phyloP scores from a whole-genome alignment of 345 rosid species.

The Aethionema arabicum region DNA sequence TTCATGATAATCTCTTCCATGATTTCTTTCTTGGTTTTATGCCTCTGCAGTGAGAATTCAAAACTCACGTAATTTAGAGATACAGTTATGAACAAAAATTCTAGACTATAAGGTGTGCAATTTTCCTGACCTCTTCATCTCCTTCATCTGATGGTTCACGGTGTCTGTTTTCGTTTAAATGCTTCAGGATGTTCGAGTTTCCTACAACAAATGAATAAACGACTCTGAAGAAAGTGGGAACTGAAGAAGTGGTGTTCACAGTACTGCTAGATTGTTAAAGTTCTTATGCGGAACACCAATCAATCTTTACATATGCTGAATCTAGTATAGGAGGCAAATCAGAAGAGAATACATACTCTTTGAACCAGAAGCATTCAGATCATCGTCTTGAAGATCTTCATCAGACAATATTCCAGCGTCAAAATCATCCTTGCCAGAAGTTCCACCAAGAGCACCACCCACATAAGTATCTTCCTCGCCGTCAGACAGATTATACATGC shows the following conservation, averaged over 20 bases:
- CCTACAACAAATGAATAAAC: conserved; percentile 26
- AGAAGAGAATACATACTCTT: conserved; percentile 37
- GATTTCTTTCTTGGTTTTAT: conserved; percentile 81
- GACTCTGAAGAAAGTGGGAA: conserved; percentile 3
- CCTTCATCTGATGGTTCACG: conserved; percentile 41
- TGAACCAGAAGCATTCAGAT: conserved; percentile 37
- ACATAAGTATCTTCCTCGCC: conserved; percentile 77
- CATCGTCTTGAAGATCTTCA: conserved; percentile 50
- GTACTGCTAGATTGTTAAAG: neutral
- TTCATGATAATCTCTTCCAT: conserved; percentile 91
- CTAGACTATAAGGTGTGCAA: neutral
- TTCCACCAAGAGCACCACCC: conserved; percentile 43
- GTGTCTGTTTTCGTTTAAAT: conserved; percentile 33
- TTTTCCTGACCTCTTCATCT: conserved; percentile 57
- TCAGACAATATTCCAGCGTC: conserved; percentile 63
- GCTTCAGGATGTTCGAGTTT: conserved; percentile 41
- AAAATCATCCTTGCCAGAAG: conserved; percentile 68
- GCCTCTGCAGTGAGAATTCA: conserved; percentile 52
- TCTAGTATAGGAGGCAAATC: neutral
- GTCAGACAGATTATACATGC: conserved; percentile 78
- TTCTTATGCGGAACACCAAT: neutral
- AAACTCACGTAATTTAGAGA: neutral
- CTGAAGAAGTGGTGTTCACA: neutral
- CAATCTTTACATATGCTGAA: neutral
- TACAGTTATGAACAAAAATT: no score